A percentile compares a stretch with the other conserved stretches of the same genome.
Conservation (phyloP, 768 basidiomycete species). For the Suillus lakei region DNA sequence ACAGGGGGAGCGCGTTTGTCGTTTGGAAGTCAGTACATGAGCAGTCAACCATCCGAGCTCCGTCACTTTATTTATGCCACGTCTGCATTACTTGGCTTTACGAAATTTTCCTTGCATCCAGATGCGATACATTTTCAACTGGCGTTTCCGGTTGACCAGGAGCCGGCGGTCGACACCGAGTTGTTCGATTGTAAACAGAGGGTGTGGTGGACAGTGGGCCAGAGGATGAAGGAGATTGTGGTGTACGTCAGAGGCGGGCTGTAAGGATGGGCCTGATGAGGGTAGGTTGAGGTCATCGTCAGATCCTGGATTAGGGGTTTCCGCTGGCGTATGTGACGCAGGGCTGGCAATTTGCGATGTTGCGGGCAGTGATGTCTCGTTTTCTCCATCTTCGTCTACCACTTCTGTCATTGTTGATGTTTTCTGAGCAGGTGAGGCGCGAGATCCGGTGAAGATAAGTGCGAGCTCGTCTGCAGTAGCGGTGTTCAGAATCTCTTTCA, state of each 20-base stretch:
- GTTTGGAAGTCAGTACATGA: neutral
- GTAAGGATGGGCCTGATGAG: constrained; percentile 7
- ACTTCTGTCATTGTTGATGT: constrained; percentile 37
- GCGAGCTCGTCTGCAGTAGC: constrained; percentile 72
- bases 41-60: neutral
- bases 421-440: constrained; percentile 38
- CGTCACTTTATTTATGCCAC: neutral
- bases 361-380: constrained; percentile 14
- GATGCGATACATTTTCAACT: constrained; percentile 96
- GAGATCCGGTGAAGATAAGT: constrained; percentile 74
- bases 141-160: constrained; percentile 90
- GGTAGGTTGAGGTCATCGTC: neutral
- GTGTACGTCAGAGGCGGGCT: constrained; percentile 36
- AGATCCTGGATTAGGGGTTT: constrained; percentile 3
- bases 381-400: constrained; percentile 37
- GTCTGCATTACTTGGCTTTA: constrained; percentile 41
- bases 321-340: constrained; percentile 15
- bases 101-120: constrained; percentile 92
- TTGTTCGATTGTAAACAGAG: constrained; percentile 80
- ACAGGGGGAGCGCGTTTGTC: neutral
- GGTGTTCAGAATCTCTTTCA: neutral
- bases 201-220: constrained; percentile 44
- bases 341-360: constrained; percentile 6
- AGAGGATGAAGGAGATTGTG: constrained; percentile 36
- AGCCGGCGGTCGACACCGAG: constrained; percentile 90